A percentile compares a stretch with the other conserved stretches of the same genome.
phyloP scores from a whole-genome alignment of 2,329 filamentous ascomycete genomes.

The Clonostachys rosea region DNA sequence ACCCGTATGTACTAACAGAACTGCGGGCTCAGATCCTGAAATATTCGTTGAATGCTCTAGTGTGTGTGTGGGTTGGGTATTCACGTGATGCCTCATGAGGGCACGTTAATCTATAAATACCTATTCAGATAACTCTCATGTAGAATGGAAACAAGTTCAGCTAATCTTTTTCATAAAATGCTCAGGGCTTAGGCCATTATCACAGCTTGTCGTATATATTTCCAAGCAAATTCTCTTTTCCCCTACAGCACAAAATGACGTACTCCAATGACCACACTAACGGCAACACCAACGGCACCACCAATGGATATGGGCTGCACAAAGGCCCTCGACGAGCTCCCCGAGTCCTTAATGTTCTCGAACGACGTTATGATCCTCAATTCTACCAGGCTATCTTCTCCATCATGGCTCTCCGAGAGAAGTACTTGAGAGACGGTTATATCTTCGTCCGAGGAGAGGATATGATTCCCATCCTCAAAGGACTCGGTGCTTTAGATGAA shows the following conservation, averaged over 20 bases:
- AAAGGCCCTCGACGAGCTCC: constrained; percentile 1
- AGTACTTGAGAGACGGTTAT: constrained; percentile 10
- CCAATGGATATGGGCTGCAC: neutral
- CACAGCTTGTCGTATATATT: too few relatives aligned
- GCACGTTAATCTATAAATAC: too few relatives aligned
- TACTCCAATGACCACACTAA: neutral
- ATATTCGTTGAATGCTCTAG: too few relatives aligned
- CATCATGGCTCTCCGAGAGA: constrained; percentile 11
- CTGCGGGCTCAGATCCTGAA: too few relatives aligned
- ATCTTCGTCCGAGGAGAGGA: constrained; percentile 14
- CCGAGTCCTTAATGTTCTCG: constrained; percentile 11
- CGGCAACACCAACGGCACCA: neutral
- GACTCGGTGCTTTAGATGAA: constrained; percentile 14
- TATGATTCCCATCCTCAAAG: constrained; percentile 12
- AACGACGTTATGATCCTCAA: constrained; percentile 8
- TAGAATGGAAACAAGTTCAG: too few relatives aligned
- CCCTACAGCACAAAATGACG: neutral
- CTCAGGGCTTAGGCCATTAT: too few relatives aligned
- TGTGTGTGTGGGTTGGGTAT: too few relatives aligned
- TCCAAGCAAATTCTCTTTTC: too few relatives aligned
- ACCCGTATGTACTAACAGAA: neutral
- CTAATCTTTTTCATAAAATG: too few relatives aligned
- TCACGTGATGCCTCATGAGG: too few relatives aligned
- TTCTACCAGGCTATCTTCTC: constrained; percentile 12
- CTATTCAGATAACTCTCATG: too few relatives aligned